Percentiles rank a stretch among this genome's conserved stretches.
Evolutionary conservation across 2,329 filamentous ascomycete species (phyloP).

Genomic region (Eurotiales sp.): DNA sequence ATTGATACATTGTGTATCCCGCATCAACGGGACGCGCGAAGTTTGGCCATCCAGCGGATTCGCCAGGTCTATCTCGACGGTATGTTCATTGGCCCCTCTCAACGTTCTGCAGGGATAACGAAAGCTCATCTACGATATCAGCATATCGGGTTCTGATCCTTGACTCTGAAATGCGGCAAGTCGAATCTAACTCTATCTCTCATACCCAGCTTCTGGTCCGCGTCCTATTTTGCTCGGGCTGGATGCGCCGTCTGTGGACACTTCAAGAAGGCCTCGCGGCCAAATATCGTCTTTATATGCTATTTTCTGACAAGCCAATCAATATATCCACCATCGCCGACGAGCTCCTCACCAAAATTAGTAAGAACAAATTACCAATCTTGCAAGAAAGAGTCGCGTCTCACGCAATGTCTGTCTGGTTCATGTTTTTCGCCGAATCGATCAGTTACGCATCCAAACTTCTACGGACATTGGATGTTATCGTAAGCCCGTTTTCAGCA

Average conservation of each 20-base stretch:
- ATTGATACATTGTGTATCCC: slow-evolving; percentile 17
- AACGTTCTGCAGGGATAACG: no score
- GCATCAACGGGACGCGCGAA: slow-evolving; percentile 15
- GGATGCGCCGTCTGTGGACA: slow-evolving; percentile 42
- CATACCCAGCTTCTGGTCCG: slow-evolving; percentile 26
- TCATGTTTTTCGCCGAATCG: slow-evolving; percentile 2
- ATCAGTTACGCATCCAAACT: neutral
- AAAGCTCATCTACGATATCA: no score
- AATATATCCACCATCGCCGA: slow-evolving; percentile 17
- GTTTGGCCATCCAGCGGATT: slow-evolving; percentile 16
- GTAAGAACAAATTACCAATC: slow-evolving; percentile 5
- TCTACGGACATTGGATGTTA: neutral
- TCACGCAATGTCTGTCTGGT: neutral
- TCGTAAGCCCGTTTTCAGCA: neutral
- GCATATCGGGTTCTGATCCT: slow-evolving; percentile 7
- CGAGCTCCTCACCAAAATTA: slow-evolving; percentile 14
- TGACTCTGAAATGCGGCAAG: slow-evolving; percentile 6
- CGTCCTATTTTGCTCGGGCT: slow-evolving; percentile 30
- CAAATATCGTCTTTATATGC: slow-evolving; percentile 28
- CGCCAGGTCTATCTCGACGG: slow-evolving; percentile 15
- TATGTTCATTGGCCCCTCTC: neutral
- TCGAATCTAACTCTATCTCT: neutral
- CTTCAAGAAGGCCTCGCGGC: slow-evolving; percentile 34
- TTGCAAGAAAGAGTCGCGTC: neutral
- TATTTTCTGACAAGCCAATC: slow-evolving; percentile 30